Conservation (phyloP, 1,284 basidiomycete genomes). For the Rhodofomes roseus region DNA sequence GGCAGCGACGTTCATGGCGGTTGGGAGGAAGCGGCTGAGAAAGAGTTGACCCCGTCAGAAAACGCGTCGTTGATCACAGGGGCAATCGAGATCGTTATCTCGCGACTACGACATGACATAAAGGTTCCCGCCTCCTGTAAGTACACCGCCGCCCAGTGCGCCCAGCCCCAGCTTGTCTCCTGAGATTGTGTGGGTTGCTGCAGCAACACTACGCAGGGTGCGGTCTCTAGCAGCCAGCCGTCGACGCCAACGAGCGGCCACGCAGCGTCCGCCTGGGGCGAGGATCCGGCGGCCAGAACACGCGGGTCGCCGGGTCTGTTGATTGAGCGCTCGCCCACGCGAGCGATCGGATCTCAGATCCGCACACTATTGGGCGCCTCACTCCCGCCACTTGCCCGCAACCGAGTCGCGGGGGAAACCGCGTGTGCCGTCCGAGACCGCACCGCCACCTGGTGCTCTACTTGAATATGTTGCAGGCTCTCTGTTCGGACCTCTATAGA, state of each 20-base stretch:
- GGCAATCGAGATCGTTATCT: constrained; percentile 33
- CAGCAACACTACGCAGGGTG: too few relatives aligned
- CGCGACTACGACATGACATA: constrained; percentile 22
- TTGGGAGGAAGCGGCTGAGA: constrained; percentile 21
- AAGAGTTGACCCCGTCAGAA: constrained; percentile 23
- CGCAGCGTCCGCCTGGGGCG: background rate
- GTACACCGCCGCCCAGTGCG: background rate
- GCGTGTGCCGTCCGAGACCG: background rate
- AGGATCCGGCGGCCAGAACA: background rate
- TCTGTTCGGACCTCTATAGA: too few relatives aligned
- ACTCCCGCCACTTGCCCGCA: background rate
- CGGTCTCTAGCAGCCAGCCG: too few relatives aligned
- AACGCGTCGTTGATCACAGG: constrained; percentile 32
- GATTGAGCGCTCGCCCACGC: background rate
- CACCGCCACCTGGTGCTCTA: too few relatives aligned
- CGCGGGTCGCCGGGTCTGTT: background rate
- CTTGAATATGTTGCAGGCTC: too few relatives aligned
- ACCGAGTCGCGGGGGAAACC: background rate
- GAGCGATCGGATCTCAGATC: background rate
- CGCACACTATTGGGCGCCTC: background rate
- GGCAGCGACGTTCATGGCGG: constrained; percentile 66
- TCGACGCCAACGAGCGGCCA: background rate
- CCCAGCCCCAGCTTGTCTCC: background rate
- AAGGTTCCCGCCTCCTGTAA: background rate
- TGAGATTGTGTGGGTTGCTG: too few relatives aligned